Conservation (phyloP, 1,284 basidiomycete genomes). For the Calocybe gambosa region DNA sequence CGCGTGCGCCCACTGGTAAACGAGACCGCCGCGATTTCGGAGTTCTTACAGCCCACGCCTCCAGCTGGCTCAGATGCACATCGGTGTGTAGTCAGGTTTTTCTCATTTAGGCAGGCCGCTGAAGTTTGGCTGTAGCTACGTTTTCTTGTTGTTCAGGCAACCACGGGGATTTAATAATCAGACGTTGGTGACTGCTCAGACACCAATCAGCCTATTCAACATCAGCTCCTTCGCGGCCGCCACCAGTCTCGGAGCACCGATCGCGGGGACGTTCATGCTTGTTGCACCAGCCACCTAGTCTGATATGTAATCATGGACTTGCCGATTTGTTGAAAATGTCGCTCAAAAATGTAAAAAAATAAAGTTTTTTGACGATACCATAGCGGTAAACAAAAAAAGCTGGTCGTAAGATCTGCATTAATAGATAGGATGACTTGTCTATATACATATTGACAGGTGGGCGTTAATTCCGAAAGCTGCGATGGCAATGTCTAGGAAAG, state of each 20-base stretch:
- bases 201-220: slow-evolving; percentile 36
- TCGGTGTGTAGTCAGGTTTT: slow-evolving; percentile 29
- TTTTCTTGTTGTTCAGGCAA: slow-evolving; percentile 43
- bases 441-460: no score
- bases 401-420: no score
- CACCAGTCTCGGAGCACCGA: slow-evolving; percentile 37
- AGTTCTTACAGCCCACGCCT: slow-evolving; percentile 42
- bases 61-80: slow-evolving; percentile 49
- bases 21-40: slow-evolving; percentile 37
- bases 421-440: no score
- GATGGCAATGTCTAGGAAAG: no score
- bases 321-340: no score
- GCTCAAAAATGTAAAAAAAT: no score
- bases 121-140: slow-evolving; percentile 24
- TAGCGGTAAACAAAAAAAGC: no score
- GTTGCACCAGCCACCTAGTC: slow-evolving; percentile 31
- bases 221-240: slow-evolving; percentile 37
- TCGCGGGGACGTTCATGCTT: slow-evolving; percentile 44
- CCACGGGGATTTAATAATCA: slow-evolving; percentile 34
- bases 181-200: slow-evolving; percentile 34
- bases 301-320: no score
- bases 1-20: slow-evolving; percentile 27
- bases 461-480: no score
- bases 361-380: no score
- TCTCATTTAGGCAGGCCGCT: neutral